Base-by-base conservation (phyloP, 2,329 filamentous ascomycete species). In the Talaromyces marneffei region DNA sequence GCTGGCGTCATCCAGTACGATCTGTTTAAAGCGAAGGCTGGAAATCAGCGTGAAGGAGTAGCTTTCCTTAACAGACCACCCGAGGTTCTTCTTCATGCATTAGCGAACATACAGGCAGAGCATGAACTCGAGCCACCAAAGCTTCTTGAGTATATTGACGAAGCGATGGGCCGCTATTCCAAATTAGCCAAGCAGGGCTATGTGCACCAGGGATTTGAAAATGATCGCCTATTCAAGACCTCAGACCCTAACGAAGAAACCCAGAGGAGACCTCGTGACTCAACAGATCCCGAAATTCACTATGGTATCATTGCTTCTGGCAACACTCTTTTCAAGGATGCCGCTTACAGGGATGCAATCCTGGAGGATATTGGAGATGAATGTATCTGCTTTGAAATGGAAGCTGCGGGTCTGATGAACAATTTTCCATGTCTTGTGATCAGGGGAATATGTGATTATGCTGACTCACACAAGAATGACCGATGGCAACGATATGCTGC, bases 1-100 rank as follows among this genome's bases (percentile, higher is more conserved):
- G 66, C 66, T n/a, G 70, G 69, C 1, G 66, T 70, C 12, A 54
- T 62, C 4, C 66, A 70, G 53, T 70, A 71, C 54, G 69, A 69
- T 58, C 29, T 67, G 16, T 55, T 59, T 4, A 69, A 67, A 57
- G 63, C 63, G n/a, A 60, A 60, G 20, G 23, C 55, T 25, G 54
- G 46, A 31, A 29, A 63, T 3, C 57, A 59, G 20, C 61, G 61
- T 44, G 55, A 65, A 39, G 48, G 40, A 3, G 66, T 48, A 56
- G 66, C 59, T 27, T 59, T 56, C 18, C 62, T 70, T 4, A 63
- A 63, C n/a, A 54, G 23, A 5, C 67, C 67, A 20, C 67, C 68
- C 4, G 29, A 37, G 8, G 54, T 68, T 20, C 67, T 70, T 16
- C 63, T 69, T 6, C 39, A 55, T 44, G 64, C 66, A 20, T 39